Conservation (phyloP, 169 alveolate species). For the Theileria parva region DNA sequence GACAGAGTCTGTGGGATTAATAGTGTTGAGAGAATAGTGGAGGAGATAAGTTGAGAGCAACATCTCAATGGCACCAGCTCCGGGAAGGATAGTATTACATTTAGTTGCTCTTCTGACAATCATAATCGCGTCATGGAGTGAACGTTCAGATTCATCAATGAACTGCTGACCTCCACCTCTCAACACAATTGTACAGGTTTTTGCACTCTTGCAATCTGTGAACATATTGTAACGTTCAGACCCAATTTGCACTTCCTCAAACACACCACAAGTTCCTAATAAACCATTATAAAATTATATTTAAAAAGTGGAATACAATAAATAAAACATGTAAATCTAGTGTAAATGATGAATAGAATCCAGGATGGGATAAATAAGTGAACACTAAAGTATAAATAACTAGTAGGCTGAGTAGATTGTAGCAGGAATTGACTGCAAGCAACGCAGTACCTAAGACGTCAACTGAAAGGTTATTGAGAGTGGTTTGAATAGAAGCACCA, state of each 20-base stretch:
- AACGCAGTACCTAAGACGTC: conserved; percentile 77
- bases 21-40: conserved; percentile 56
- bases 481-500: conserved; percentile 93
- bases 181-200: conserved; percentile 91
- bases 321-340: too few relatives aligned
- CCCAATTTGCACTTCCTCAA: conserved; percentile 97
- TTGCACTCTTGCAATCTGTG: conserved; percentile 88
- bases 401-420: background rate
- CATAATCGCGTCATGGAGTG: conserved; percentile 96
- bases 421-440: background rate
- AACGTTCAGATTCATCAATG: conserved; percentile 96
- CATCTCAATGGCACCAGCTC: conserved; percentile 97
- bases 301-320: background rate
- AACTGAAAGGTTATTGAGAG: conserved; percentile 88
- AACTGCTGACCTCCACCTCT: conserved; percentile 99
- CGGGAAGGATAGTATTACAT: conserved; percentile 91
- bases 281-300: background rate
- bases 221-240: conserved; percentile 96
- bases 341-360: too few relatives aligned
- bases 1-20: background rate
- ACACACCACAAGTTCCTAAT: conserved; percentile 92
- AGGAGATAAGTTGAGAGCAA: conserved; percentile 66
- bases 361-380: background rate
- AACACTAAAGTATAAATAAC: too few relatives aligned
- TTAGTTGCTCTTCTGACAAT: conserved; percentile 92